Evolutionary conservation across 179 eudicot genomes (phyloP).

Genomic region (Nepenthes alata): DNA sequence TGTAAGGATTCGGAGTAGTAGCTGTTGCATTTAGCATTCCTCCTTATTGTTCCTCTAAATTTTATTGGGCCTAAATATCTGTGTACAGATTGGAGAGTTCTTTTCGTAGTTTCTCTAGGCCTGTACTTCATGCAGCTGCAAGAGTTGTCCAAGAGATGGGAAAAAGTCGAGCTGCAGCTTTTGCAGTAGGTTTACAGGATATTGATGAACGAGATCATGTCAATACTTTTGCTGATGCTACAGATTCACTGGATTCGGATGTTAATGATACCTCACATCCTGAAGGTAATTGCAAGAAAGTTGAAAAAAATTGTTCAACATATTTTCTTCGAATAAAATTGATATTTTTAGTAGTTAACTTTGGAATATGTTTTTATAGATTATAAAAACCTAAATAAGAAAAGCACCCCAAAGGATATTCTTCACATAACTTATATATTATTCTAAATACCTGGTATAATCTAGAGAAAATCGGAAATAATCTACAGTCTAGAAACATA

Average conservation of each 20-base stretch:
- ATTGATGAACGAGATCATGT: slow-evolving; percentile 87
- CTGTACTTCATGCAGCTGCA: slow-evolving; percentile 93
- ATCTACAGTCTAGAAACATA: no score
- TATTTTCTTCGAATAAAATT: no score
- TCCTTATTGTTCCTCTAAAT: not conserved
- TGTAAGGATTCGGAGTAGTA: not conserved
- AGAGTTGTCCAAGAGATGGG: slow-evolving; percentile 99
- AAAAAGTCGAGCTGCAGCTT: slow-evolving; percentile 98
- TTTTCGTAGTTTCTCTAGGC: slow-evolving; percentile 94
- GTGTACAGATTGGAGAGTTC: slow-evolving; percentile 76
- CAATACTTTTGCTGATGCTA: slow-evolving; percentile 47
- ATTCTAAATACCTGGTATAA: no score
- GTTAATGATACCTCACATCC: slow-evolving; percentile 53
- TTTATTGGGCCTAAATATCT: not conserved
- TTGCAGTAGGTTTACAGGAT: slow-evolving; percentile 81
- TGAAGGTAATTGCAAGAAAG: slow-evolving; percentile 43
- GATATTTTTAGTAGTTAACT: no score
- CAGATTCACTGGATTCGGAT: slow-evolving; percentile 62
- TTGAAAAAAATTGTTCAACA: no score
- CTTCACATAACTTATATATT: no score
- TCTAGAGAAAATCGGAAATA: no score
- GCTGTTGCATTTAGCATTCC: not conserved
- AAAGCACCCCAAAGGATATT: no score
- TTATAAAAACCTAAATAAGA: no score
- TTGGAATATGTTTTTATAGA: no score